These are phyloP conservation scores for Cenchrus fungigraminus DNA, from an alignment of 176 grass and related monocot genomes.

Conservation along the genomic window DNA sequence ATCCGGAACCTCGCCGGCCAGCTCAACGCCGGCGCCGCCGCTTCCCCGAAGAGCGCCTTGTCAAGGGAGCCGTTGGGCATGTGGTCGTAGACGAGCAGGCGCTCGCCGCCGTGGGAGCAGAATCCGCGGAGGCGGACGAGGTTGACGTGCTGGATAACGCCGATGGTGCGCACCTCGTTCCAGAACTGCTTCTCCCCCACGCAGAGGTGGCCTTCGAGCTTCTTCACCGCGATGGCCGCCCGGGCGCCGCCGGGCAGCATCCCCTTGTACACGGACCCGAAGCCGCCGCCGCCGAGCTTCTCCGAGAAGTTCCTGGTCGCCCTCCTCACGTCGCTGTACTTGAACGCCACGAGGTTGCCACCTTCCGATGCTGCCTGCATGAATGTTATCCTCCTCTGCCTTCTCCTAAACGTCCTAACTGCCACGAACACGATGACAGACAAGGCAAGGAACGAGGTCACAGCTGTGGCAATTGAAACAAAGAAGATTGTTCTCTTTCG, in stretches of 20 bases:
- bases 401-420: neutral
- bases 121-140: slow-evolving; percentile 55
- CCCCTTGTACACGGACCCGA: slow-evolving; percentile 59
- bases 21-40: slow-evolving; percentile 4
- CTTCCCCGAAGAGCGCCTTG: slow-evolving; percentile 42
- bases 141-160: slow-evolving; percentile 59
- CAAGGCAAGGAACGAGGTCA: neutral
- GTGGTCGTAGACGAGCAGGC: slow-evolving; percentile 56
- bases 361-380: slow-evolving; percentile 17
- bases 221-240: slow-evolving; percentile 47
- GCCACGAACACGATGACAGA: neutral
- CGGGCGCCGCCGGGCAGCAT: neutral
- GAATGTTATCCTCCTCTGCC: neutral
- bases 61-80: slow-evolving; percentile 53
- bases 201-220: slow-evolving; percentile 32
- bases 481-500: neutral
- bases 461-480: neutral
- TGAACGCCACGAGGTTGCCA: slow-evolving; percentile 37
- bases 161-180: slow-evolving; percentile 56
- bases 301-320: slow-evolving; percentile 60
- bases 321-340: slow-evolving; percentile 37
- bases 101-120: slow-evolving; percentile 34
- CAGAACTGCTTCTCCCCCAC: slow-evolving; percentile 62
- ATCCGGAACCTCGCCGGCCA: slow-evolving; percentile 48
- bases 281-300: slow-evolving; percentile 52